Evolutionary conservation across 305 asterid species (phyloP), one percentile per base, ranked within the genome.

Genomic region (Plantago coronopus): DNA sequence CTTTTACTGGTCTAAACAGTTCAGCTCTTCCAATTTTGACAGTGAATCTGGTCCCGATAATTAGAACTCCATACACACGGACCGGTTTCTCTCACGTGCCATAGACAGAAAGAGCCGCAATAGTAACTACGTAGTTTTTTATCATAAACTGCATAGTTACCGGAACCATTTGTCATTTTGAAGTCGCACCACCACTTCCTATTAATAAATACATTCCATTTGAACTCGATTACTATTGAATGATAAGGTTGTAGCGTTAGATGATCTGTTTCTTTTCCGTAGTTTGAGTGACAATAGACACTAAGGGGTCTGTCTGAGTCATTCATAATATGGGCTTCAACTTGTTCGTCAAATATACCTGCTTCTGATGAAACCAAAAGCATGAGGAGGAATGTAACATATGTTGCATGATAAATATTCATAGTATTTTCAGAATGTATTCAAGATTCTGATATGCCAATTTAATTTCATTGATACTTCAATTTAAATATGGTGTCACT

Each of bases 121-220:
- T 10, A 20, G 11, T 49, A 18, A 16, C n/a, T 9, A 3, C 17
- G 2, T 17, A 49, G 13, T 29, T n/a, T 49, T 49, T 20, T 20
- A 49, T 6, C 12, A 48, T 7, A 49, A 49, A 49, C 55, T 9
- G n/a, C 55, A 19, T 49, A 49, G 13, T 49, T 20, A 18, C 55
- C 55, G 1, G 55, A 49, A 1, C 55, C 55, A 2, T 27, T 49
- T 19, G 5, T 9, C 20, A 23, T 48, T 2, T 19, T 48, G 22
- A 48, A 49, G 55, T 49, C n/a, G 16, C 55, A 20, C 21, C 23
- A 49, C 8, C 55, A 49, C 55, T 49, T 49, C n/a, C 14, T 25
- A 0, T 27, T 19, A 7, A 14, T 1, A 9, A 49, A 49, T 7
- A 49, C 16, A 7, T 20, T 20, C 2, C 3, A 4, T 23, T 49